Conservation (phyloP, 2,329 filamentous ascomycete species). For the Aspergillus eucalypticola region DNA sequence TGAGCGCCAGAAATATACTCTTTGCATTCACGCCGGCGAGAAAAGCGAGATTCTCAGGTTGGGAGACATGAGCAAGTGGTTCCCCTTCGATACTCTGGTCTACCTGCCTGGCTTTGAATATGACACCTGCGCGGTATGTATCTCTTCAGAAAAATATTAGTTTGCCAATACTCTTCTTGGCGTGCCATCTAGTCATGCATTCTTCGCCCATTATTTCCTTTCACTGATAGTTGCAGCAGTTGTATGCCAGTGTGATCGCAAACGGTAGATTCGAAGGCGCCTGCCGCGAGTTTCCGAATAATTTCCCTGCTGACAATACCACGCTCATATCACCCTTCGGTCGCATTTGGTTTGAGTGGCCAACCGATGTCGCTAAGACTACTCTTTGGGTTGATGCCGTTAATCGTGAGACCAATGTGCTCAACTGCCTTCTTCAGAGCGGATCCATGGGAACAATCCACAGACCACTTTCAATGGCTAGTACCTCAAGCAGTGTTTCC, state of each 20-base stretch:
- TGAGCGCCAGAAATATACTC: slow-evolving; percentile 44
- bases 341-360: slow-evolving; percentile 32
- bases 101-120: slow-evolving; percentile 26
- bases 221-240: slow-evolving; percentile 19
- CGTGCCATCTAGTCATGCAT: not conserved
- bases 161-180: not conserved
- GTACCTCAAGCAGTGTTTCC: slow-evolving; percentile 1
- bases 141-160: too few relatives aligned
- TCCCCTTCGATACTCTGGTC: slow-evolving; percentile 43
- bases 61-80: slow-evolving; percentile 33
- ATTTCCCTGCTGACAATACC: slow-evolving; percentile 18
- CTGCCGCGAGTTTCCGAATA: slow-evolving; percentile 20
- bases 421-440: slow-evolving; percentile 23
- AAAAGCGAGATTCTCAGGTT: slow-evolving; percentile 22
- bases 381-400: slow-evolving; percentile 26
- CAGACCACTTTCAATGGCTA: slow-evolving; percentile 1
- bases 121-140: slow-evolving; percentile 30
- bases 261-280: slow-evolving; percentile 16
- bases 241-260: slow-evolving; percentile 28
- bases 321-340: slow-evolving; percentile 30
- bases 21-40: slow-evolving; percentile 32
- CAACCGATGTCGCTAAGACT: slow-evolving; percentile 14
- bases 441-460: slow-evolving; percentile 20
- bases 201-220: too few relatives aligned
- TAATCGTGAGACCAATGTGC: slow-evolving; percentile 24